A percentile compares a stretch with the other conserved stretches of the same genome.
These are phyloP conservation scores for Arctium lappa DNA, from an alignment of 129 eudicot genomes.

Conservation along the genomic window DNA sequence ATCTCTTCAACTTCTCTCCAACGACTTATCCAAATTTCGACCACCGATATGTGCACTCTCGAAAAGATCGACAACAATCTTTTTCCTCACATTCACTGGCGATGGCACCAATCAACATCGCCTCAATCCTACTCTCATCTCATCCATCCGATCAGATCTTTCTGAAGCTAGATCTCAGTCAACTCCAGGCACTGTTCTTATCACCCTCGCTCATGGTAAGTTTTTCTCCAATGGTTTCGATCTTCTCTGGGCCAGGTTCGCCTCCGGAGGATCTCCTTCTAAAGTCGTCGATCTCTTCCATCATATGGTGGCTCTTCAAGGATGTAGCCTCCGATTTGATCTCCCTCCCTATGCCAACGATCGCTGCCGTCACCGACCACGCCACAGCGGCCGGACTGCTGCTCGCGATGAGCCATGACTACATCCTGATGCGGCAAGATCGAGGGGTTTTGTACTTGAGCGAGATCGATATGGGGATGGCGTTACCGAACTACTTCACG, in stretches of 20 bases:
- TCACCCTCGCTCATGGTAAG: constrained; percentile 59
- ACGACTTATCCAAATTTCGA: neutral
- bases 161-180: constrained; percentile 57
- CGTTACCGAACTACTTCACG: constrained; percentile 64
- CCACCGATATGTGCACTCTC: constrained; percentile 52
- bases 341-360: constrained; percentile 77
- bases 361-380: constrained; percentile 83
- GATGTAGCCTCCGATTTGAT: constrained; percentile 53
- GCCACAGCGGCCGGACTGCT: constrained; percentile 90
- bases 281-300: constrained; percentile 35
- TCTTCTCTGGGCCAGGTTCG: constrained; percentile 54
- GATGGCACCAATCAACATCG: constrained; percentile 68
- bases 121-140: constrained; percentile 56
- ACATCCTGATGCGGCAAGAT: constrained; percentile 60
- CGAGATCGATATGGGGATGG: constrained; percentile 83
- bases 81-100: constrained; percentile 64
- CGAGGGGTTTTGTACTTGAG: constrained; percentile 77
- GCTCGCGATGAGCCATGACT: constrained; percentile 77
- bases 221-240: constrained; percentile 94
- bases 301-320: constrained; percentile 54
- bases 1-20: too few relatives aligned
- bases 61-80: constrained; percentile 62
- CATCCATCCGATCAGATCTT: constrained; percentile 58
- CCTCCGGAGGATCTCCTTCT: constrained; percentile 36
- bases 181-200: constrained; percentile 48